Conservation (phyloP, 352 stramenopile genomes). For the Elongisporangium prolatum region DNA sequence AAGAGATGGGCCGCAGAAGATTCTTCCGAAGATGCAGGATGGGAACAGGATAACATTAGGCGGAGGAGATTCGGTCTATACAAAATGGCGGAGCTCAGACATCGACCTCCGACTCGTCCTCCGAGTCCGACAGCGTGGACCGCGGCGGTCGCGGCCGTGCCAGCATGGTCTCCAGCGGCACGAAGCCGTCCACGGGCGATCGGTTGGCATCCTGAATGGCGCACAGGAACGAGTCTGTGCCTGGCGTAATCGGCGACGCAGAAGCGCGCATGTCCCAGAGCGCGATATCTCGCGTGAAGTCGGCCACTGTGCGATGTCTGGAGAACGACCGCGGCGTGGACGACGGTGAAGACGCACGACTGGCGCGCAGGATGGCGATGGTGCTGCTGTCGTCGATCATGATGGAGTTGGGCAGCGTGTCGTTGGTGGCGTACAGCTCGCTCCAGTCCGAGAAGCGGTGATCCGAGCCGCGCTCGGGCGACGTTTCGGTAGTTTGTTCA, state of each 20-base stretch:
- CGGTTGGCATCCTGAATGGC: slow-evolving; percentile 5
- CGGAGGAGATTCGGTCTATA: background rate
- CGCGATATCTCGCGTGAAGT: slow-evolving; percentile 43
- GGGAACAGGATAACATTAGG: background rate
- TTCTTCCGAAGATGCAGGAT: background rate
- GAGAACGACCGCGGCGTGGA: slow-evolving; percentile 8
- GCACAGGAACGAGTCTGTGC: slow-evolving; percentile 21
- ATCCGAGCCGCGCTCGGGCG: slow-evolving; percentile 16
- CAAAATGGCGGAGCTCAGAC: slow-evolving; percentile 9
- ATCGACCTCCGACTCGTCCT: slow-evolving; percentile 29
- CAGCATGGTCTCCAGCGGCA: slow-evolving; percentile 29
- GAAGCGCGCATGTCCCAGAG: slow-evolving; percentile 43
- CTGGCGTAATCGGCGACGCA: slow-evolving; percentile 43
- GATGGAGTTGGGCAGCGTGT: slow-evolving; percentile 26
- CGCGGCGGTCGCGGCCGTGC: slow-evolving; percentile 10
- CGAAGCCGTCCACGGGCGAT: slow-evolving; percentile 32
- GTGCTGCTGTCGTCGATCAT: slow-evolving; percentile 33
- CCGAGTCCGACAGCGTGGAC: slow-evolving; percentile 16
- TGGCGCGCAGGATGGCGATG: slow-evolving; percentile 45
- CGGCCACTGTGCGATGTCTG: slow-evolving; percentile 25
- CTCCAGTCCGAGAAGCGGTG: slow-evolving; percentile 40
- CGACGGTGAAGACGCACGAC: slow-evolving; percentile 26
- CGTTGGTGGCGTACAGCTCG: slow-evolving; percentile 37
- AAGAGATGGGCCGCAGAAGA: background rate
- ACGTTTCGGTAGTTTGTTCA: slow-evolving; percentile 2